These are phyloP conservation scores for Lepiota venenata DNA, from an alignment of 768 basidiomycete genomes.

Conservation along the genomic window DNA sequence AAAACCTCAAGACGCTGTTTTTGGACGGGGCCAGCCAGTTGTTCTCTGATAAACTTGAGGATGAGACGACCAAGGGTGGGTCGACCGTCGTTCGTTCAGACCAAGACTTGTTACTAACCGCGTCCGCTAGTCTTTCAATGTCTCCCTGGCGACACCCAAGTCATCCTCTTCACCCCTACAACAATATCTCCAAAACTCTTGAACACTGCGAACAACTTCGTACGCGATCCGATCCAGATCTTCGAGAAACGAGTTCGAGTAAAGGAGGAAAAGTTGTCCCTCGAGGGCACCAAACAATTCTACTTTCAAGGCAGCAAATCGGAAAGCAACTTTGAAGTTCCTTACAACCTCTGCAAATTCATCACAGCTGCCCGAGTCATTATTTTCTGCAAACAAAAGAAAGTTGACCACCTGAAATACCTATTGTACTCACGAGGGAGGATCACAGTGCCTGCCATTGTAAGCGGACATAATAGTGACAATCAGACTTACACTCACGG, in stretches of 20 bases:
- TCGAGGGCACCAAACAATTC: constrained; percentile 99
- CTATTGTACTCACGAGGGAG: constrained; percentile 97
- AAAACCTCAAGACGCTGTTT: constrained; percentile 91
- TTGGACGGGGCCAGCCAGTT: constrained; percentile 98
- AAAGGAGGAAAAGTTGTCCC: constrained; percentile 87
- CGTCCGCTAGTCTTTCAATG: constrained; percentile 77
- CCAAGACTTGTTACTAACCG: not conserved
- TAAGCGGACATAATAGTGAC: constrained; percentile 30
- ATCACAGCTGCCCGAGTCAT: constrained; percentile 99
- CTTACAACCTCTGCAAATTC: constrained; percentile 98
- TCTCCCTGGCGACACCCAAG: constrained; percentile 93
- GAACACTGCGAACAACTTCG: constrained; percentile 99
- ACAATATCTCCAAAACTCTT: constrained; percentile 97
- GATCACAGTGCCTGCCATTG: constrained; percentile 98
- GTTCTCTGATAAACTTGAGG: constrained; percentile 97
- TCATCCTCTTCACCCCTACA: constrained; percentile 94
- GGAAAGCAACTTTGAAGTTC: constrained; percentile 98
- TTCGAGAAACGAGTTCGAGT: constrained; percentile 63
- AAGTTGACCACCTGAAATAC: constrained; percentile 98
- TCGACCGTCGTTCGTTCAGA: not conserved
- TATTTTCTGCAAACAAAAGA: constrained; percentile 99
- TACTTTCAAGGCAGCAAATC: constrained; percentile 99
- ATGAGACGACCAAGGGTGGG: constrained; percentile 50
- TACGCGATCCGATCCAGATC: constrained; percentile 95
- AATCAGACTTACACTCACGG: constrained; percentile 15